Percentiles rank a stretch among this genome's conserved stretches.
Evolutionary conservation across 495 filamentous ascomycete genomes (phyloP).

Genomic region (Penicillium diatomitis): DNA sequence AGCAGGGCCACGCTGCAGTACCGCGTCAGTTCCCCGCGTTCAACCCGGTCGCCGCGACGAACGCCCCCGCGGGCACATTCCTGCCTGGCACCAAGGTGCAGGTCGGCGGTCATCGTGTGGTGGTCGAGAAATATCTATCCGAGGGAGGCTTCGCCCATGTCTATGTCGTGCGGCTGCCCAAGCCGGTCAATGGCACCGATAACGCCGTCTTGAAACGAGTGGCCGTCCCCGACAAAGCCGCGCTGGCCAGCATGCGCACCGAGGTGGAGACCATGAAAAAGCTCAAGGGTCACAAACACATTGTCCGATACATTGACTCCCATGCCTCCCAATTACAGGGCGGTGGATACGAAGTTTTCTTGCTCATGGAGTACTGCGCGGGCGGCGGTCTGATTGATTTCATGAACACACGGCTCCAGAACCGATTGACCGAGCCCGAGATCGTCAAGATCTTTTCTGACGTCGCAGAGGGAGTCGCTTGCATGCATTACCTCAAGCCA

Average conservation of each 20-base stretch:
- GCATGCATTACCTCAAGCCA: constrained; percentile 97
- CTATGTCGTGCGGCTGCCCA: constrained; percentile 82
- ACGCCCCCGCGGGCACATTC: constrained; percentile 80
- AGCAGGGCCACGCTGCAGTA: constrained; percentile 25
- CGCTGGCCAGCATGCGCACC: constrained; percentile 89
- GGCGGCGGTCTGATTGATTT: constrained; percentile 95
- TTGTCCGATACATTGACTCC: constrained; percentile 96
- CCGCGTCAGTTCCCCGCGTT: constrained; percentile 27
- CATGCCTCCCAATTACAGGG: constrained; percentile 89
- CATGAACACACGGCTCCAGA: constrained; percentile 96
- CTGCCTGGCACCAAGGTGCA: constrained; percentile 90
- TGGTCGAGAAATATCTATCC: constrained; percentile 97
- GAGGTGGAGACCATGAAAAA: constrained; percentile 99
- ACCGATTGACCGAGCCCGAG: constrained; percentile 94
- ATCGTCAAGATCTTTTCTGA: constrained; percentile 95
- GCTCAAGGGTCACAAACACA: constrained; percentile 87
- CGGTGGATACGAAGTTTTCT: constrained; percentile 93
- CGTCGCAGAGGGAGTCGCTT: constrained; percentile 90
- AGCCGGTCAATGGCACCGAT: constrained; percentile 70
- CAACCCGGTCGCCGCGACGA: constrained; percentile 32
- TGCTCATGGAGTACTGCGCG: constrained; percentile 88
- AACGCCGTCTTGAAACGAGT: constrained; percentile 89
- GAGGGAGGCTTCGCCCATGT: constrained; percentile 98
- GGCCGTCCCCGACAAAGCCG: constrained; percentile 92
- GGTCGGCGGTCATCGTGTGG: constrained; percentile 81